Conservation (phyloP, 805 yeast genomes). For the Cyberlindnera euphorbiae region DNA sequence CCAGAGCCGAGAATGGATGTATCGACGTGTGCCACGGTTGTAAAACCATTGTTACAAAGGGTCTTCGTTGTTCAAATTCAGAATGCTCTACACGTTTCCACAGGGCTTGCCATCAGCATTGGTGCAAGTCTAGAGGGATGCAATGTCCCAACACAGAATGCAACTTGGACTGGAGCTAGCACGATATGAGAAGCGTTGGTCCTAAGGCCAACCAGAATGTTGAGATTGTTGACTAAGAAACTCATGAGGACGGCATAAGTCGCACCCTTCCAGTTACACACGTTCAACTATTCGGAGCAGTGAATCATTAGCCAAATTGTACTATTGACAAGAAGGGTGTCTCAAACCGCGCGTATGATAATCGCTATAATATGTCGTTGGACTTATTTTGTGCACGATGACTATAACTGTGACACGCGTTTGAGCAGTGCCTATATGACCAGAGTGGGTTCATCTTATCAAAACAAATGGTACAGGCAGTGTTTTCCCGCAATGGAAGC, state of each 20-base stretch:
- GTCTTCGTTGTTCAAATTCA: slow-evolving; percentile 35
- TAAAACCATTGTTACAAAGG: slow-evolving; percentile 47
- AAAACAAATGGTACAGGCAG: too few species aligned
- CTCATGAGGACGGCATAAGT: too few species aligned
- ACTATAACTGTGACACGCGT: background rate
- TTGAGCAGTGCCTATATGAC: background rate
- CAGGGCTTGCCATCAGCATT: slow-evolving; percentile 40
- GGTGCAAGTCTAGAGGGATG: slow-evolving; percentile 28
- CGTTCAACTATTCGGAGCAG: too few species aligned
- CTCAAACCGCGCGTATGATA: too few species aligned
- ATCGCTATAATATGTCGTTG: too few species aligned
- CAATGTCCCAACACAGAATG: slow-evolving; percentile 32
- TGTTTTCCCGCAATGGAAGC: too few species aligned
- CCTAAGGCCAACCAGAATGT: slow-evolving; percentile 2
- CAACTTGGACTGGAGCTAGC: slow-evolving; percentile 15
- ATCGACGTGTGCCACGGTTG: slow-evolving; percentile 45
- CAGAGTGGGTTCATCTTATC: background rate
- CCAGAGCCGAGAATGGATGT: slow-evolving; percentile 29
- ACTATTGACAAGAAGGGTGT: too few species aligned
- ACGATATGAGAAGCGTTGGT: slow-evolving; percentile 7
- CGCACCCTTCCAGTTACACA: too few species aligned
- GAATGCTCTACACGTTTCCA: slow-evolving; percentile 43
- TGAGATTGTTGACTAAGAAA: too few species aligned
- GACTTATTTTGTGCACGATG: too few species aligned
- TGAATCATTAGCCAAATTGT: too few species aligned